Evolutionary conservation across 2,329 filamentous ascomycete genomes (phyloP).

Genomic region (Aspergillus udagawae): DNA sequence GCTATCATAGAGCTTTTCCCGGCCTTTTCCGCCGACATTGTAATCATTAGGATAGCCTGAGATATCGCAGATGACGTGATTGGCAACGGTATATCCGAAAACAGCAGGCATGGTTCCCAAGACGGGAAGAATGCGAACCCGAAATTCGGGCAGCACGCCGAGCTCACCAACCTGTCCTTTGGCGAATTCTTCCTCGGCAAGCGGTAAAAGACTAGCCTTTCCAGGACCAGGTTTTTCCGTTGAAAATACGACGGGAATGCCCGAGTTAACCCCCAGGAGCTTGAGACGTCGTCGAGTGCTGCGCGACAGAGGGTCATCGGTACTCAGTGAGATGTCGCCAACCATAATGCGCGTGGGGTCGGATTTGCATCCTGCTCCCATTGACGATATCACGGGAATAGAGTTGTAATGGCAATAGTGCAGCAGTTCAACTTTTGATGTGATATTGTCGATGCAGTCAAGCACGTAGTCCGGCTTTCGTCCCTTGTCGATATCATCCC

Average conservation of each 20-base stretch:
- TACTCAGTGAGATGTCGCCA: constrained; percentile 83
- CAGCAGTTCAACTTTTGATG: constrained; percentile 87
- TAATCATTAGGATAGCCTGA: constrained; percentile 75
- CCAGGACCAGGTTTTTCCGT: constrained; percentile 85
- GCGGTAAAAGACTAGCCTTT: constrained; percentile 82
- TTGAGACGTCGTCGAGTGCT: constrained; percentile 78
- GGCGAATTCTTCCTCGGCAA: constrained; percentile 80
- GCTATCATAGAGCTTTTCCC: constrained; percentile 89
- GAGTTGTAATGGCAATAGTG: constrained; percentile 78
- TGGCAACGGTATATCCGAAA: constrained; percentile 87
- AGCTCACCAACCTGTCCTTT: constrained; percentile 85
- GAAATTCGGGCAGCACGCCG: constrained; percentile 84
- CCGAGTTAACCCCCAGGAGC: constrained; percentile 69
- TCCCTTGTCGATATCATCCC: constrained; percentile 41
- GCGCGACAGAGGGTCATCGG: constrained; percentile 83
- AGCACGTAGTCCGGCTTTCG: constrained; percentile 77
- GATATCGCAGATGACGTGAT: constrained; percentile 83
- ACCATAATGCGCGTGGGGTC: constrained; percentile 79
- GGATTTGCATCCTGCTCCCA: constrained; percentile 95
- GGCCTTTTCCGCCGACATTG: constrained; percentile 72
- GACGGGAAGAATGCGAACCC: constrained; percentile 90
- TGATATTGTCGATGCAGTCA: constrained; percentile 97
- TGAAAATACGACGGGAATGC: constrained; percentile 89
- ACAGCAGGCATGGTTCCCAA: constrained; percentile 96
- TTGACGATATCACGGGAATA: constrained; percentile 83